Evolutionary conservation across 805 yeast species (phyloP).

Genomic region (Kuraishia borneana): DNA sequence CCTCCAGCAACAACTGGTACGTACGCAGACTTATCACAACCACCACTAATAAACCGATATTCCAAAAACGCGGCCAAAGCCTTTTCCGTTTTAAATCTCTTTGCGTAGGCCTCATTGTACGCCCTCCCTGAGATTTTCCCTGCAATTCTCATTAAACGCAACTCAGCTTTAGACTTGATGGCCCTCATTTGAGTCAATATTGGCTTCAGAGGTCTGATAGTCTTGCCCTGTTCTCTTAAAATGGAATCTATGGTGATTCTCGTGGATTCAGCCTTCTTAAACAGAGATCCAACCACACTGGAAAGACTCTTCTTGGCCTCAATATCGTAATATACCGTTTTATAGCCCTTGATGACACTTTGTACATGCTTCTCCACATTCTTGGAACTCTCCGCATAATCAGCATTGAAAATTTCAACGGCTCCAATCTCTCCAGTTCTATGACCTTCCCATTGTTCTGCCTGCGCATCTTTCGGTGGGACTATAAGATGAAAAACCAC

Average conservation of each 20-base stretch:
- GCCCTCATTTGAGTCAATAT: slow-evolving; percentile 42
- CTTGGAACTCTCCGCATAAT: slow-evolving; percentile 46
- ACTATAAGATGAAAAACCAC: slow-evolving; percentile 69
- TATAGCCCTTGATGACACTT: slow-evolving; percentile 35
- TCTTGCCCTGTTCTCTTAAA: slow-evolving; percentile 20
- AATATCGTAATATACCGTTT: slow-evolving; percentile 45
- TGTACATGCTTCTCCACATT: slow-evolving; percentile 30
- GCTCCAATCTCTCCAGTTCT: slow-evolving; percentile 84
- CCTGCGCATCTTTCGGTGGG: slow-evolving; percentile 65
- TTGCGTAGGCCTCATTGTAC: slow-evolving; percentile 71
- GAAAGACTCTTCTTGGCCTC: slow-evolving; percentile 11
- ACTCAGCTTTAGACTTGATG: slow-evolving; percentile 67
- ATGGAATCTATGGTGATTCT: slow-evolving; percentile 11
- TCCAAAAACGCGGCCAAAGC: slow-evolving; percentile 74
- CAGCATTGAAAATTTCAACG: slow-evolving; percentile 78
- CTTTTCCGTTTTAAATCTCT: slow-evolving; percentile 58
- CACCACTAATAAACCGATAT: slow-evolving; percentile 72
- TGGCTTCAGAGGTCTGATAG: slow-evolving; percentile 29
- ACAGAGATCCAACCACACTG: slow-evolving; percentile 3
- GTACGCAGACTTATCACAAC: slow-evolving; percentile 85
- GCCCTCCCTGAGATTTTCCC: slow-evolving; percentile 77
- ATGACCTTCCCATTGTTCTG: slow-evolving; percentile 93
- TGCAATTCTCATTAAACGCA: slow-evolving; percentile 70
- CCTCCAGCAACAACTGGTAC: slow-evolving; percentile 97
- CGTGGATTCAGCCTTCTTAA: slow-evolving; percentile 1